These are phyloP conservation scores for Haematococcus sp. DNA, from an alignment of 139 green algal species.

Conservation along the genomic window DNA sequence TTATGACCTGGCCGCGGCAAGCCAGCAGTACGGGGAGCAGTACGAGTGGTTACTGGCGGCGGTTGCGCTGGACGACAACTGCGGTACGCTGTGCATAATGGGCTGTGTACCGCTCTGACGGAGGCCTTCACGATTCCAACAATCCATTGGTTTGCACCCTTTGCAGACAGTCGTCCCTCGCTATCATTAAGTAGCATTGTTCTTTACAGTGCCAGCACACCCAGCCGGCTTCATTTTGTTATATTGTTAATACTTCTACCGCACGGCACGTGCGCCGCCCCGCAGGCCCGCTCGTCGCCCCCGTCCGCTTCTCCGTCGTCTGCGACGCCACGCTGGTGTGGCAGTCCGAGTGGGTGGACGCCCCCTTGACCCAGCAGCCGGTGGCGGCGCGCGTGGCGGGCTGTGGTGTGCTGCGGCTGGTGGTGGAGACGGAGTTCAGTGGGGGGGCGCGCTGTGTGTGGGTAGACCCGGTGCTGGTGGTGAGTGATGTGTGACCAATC, in stretches of 20 bases:
- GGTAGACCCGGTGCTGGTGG: conserved; percentile 33
- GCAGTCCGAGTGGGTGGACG: conserved; percentile 15
- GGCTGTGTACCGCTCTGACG: no score
- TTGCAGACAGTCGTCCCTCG: no score
- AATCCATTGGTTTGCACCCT: no score
- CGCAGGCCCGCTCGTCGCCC: conserved; percentile 26
- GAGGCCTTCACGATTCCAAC: no score
- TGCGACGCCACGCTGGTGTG: conserved; percentile 20
- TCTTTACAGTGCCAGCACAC: not conserved
- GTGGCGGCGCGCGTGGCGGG: not conserved
- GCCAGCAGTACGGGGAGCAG: conserved; percentile 5
- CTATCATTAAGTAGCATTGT: no score
- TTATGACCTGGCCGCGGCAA: conserved; percentile 10
- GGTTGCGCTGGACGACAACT: conserved; percentile 32
- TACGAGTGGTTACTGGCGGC: conserved; percentile 17
- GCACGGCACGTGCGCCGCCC: no score
- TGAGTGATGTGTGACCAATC: not conserved
- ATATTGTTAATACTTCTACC: not conserved
- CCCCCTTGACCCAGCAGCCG: not conserved
- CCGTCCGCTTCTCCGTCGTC: conserved; percentile 34
- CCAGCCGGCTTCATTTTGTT: no score
- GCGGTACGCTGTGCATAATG: conserved; percentile 1
- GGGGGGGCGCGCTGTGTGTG: conserved; percentile 26
- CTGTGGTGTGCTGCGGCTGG: conserved; percentile 8
- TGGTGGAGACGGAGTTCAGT: conserved; percentile 42